phyloP scores from a whole-genome alignment of 2,329 filamentous ascomycete genomes.

The Zopfia rhizophila region DNA sequence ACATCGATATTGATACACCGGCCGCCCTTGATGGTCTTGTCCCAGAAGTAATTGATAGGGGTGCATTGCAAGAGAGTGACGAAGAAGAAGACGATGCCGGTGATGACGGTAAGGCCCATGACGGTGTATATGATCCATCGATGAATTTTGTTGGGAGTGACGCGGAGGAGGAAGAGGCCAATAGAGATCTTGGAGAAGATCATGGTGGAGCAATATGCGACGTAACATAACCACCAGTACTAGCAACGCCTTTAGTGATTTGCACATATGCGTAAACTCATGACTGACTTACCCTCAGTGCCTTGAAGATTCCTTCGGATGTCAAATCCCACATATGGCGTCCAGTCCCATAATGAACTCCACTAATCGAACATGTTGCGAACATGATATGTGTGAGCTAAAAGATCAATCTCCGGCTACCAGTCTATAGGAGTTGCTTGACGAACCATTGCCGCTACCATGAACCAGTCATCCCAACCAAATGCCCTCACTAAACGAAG shows the following conservation, averaged over 20 bases:
- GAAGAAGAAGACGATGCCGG: conserved; percentile 57
- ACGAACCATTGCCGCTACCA: conserved; percentile 42
- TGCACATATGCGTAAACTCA: background rate
- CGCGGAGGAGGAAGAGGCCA: conserved; percentile 46
- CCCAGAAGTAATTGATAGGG: conserved; percentile 63
- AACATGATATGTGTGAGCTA: conserved; percentile 43
- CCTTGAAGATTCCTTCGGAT: conserved; percentile 34
- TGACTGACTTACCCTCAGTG: conserved; percentile 37
- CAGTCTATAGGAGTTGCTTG: background rate
- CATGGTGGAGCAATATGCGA: conserved; percentile 45
- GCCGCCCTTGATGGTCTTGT: conserved; percentile 51
- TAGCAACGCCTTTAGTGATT: too few relatives aligned
- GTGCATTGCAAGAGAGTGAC: conserved; percentile 62
- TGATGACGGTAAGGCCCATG: conserved; percentile 48
- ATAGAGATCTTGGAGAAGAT: conserved; percentile 47
- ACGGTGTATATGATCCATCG: conserved; percentile 50
- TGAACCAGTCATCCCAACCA: conserved; percentile 47
- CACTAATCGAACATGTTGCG: conserved; percentile 41
- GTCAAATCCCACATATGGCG: conserved; percentile 40
- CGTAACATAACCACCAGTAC: conserved; percentile 51
- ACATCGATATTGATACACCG: conserved; percentile 54
- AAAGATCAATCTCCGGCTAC: conserved; percentile 8
- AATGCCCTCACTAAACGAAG: conserved; percentile 52
- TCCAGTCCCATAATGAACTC: conserved; percentile 45
- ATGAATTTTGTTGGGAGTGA: conserved; percentile 40